Evolutionary conservation across 1,284 basidiomycete species (phyloP).

Genomic region (Puccinia novopanici): DNA sequence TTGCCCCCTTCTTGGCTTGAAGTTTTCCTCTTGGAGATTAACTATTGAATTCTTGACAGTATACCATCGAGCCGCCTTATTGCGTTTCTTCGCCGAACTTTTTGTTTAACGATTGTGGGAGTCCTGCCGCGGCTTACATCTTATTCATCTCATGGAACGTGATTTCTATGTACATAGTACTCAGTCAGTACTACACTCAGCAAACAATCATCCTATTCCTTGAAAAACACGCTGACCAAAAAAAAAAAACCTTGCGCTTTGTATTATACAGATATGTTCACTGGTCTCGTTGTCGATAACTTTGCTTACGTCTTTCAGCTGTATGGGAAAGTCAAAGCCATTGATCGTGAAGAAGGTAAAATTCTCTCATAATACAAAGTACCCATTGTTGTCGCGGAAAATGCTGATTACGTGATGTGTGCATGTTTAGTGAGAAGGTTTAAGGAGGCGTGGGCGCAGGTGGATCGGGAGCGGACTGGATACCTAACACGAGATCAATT

Average conservation of each 20-base stretch:
- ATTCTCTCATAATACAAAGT: too few relatives aligned
- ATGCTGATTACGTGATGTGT: too few relatives aligned
- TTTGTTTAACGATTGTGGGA: slow-evolving; percentile 84
- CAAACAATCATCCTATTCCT: neutral
- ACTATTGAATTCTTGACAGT: slow-evolving; percentile 46
- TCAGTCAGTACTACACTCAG: slow-evolving; percentile 37
- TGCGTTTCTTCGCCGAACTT: slow-evolving; percentile 71
- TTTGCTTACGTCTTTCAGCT: slow-evolving; percentile 95
- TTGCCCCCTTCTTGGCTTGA: neutral
- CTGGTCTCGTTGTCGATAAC: slow-evolving; percentile 90
- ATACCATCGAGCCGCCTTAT: slow-evolving; percentile 69
- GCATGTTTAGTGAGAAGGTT: slow-evolving; percentile 63
- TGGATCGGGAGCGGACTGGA: slow-evolving; percentile 76
- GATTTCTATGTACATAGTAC: slow-evolving; percentile 71
- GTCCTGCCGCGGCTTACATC: slow-evolving; percentile 76
- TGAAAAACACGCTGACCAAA: too few relatives aligned
- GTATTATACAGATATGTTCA: slow-evolving; percentile 51
- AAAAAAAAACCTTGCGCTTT: too few relatives aligned
- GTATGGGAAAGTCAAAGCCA: slow-evolving; percentile 69
- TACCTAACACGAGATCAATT: slow-evolving; percentile 74
- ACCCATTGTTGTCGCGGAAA: too few relatives aligned
- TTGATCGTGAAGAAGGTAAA: slow-evolving; percentile 73
- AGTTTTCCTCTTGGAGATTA: neutral
- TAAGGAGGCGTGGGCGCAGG: slow-evolving; percentile 90
- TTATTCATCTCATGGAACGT: slow-evolving; percentile 97